These are phyloP conservation scores for Orychophragmus violaceus DNA, from an alignment of 345 rosid species.

Conservation along the genomic window DNA sequence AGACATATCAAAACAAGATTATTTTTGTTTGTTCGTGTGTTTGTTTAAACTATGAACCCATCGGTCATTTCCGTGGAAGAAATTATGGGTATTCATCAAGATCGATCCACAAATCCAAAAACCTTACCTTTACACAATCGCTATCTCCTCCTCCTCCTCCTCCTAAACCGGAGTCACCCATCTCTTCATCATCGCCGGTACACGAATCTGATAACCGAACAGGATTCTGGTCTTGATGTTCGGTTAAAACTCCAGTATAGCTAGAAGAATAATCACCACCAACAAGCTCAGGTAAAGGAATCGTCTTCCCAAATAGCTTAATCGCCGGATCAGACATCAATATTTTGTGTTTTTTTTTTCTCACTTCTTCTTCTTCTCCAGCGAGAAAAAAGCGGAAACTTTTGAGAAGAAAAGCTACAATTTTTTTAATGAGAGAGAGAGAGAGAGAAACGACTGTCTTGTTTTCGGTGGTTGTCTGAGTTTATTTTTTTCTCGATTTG, in stretches of 20 bases:
- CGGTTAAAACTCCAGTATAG: conserved; percentile 15
- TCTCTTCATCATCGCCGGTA: conserved; percentile 22
- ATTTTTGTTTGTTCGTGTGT: background rate
- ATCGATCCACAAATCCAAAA: conserved; percentile 12
- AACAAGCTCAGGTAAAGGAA: conserved; percentile 57
- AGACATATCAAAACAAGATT: background rate
- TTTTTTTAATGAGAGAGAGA: background rate
- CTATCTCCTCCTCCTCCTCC: conserved; percentile 25
- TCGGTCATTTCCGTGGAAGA: background rate
- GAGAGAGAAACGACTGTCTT: conserved; percentile 31
- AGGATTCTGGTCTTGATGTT: conserved; percentile 35
- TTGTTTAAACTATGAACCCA: conserved; percentile 12
- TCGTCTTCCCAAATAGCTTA: conserved; percentile 86
- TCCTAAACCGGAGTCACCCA: conserved; percentile 8
- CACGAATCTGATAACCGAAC: conserved; percentile 34
- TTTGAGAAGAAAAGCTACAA: conserved; percentile 7
- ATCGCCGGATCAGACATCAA: conserved; percentile 84
- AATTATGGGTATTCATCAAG: conserved; percentile 6
- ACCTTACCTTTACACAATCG: conserved; percentile 32
- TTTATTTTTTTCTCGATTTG: conserved; percentile 4
- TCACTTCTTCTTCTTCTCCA: background rate
- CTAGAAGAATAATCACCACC: conserved; percentile 20
- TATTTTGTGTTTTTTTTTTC: background rate
- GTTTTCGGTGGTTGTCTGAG: conserved; percentile 14
- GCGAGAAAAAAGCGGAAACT: conserved; percentile 28